Conservation (phyloP, 2,329 filamentous ascomycete genomes). For the Aphanoascus verrucosus region DNA sequence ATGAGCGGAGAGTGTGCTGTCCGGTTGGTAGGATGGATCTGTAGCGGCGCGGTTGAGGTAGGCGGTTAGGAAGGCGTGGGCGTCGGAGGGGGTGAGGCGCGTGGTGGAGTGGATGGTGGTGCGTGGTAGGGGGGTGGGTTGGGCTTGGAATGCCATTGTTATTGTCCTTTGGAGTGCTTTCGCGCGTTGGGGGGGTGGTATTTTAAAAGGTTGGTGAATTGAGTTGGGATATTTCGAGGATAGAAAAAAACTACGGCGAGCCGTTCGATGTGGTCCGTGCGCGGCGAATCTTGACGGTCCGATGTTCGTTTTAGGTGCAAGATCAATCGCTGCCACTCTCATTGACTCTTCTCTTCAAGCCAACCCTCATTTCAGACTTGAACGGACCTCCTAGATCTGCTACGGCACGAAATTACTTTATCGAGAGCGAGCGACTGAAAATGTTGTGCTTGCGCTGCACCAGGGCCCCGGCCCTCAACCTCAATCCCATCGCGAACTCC, state of each 20-base stretch:
- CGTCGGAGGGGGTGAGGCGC: slow-evolving; percentile 30
- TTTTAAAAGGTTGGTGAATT: neutral
- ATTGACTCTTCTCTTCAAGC: too few relatives aligned
- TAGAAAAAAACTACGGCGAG: neutral
- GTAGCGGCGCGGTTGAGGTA: slow-evolving; percentile 35
- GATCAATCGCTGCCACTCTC: too few relatives aligned
- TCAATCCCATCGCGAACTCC: neutral
- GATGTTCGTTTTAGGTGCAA: neutral
- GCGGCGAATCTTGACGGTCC: neutral
- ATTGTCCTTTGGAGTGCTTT: too few relatives aligned
- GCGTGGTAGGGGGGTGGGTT: slow-evolving; percentile 30
- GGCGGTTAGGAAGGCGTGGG: slow-evolving; percentile 34
- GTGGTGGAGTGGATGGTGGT: slow-evolving; percentile 29
- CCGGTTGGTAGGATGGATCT: slow-evolving; percentile 36
- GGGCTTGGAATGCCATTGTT: slow-evolving; percentile 27
- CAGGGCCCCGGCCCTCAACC: neutral
- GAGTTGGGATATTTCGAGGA: neutral
- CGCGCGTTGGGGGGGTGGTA: too few relatives aligned
- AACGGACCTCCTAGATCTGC: neutral
- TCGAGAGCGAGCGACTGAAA: neutral
- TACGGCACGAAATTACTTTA: neutral
- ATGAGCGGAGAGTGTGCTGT: slow-evolving; percentile 35
- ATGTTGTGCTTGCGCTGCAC: slow-evolving; percentile 7
- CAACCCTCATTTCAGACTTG: neutral
- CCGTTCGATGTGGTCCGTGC: slow-evolving; percentile 8